Base-by-base conservation (phyloP, 768 basidiomycete genomes). In the Termitomyces sp. region DNA sequence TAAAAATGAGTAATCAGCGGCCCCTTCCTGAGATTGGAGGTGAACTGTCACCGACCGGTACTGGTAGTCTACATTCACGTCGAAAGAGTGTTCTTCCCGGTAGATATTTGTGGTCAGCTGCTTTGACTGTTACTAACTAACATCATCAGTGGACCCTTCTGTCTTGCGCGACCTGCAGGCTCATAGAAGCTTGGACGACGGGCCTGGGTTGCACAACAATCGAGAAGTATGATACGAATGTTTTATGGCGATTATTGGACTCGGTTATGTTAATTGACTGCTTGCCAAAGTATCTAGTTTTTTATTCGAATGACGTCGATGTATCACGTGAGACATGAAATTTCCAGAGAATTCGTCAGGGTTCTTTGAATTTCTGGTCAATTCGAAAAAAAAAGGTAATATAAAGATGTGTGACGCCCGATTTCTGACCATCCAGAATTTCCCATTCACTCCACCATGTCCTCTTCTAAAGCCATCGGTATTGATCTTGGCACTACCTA, bases 31-130 rank as follows among this genome's bases (percentile, higher is more conserved):
- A 87, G 62, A 74, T 85, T 51, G 80, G 79, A 55, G 73, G 79
- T 61, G 81, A 85, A 56, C 82, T 83, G 63, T 81, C 81, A 45
- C 75, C 82, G 30, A 70, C 77, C 28, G 41, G 28, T 2, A 42
- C 38, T 59, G 69, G 79, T 53, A 82, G 85, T 43, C 79, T 93
- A 52, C 96, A 99, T 71, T 84, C 95, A 34, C 85, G 96, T 63
- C 82, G 96, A 70, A 97, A 94, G 77, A 96, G 93, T 64, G 94
- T 96, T 45, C 77, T 98, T 58, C 95, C 93, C 74, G 88, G 91
- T 91, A 68, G 5, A 28, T 65, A 73, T 71, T 6, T 19, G 12
- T 22, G 15, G 30, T 8, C n/a, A 26, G 2, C 43, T 17, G 22
- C 21, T 19, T 32, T 28, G 14, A n/a, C 14, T 22, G 24, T 32